A percentile compares a stretch with the other conserved stretches of the same genome.
phyloP scores from a whole-genome alignment of 352 stramenopile species.

The Phytophthora syringae region DNA sequence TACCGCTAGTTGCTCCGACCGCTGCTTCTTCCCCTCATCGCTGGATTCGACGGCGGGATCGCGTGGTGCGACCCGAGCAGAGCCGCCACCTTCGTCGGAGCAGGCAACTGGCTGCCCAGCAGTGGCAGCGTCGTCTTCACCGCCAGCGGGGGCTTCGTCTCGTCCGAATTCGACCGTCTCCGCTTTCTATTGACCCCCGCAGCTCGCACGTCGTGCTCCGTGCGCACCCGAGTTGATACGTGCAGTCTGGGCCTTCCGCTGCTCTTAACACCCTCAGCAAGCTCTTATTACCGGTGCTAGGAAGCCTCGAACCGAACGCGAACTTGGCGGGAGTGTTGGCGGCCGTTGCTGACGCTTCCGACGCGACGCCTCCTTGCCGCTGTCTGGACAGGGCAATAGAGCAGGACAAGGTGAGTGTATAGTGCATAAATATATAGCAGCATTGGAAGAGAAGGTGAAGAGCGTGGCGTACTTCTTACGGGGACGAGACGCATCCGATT shows the following conservation, averaged over 20 bases:
- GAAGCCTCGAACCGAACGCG: slow-evolving; percentile 39
- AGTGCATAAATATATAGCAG: not conserved
- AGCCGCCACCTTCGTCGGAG: slow-evolving; percentile 29
- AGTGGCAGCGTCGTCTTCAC: slow-evolving; percentile 18
- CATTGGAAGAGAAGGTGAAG: not conserved
- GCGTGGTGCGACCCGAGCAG: slow-evolving; percentile 14
- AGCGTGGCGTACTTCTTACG: slow-evolving; percentile 35
- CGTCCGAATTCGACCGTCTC: slow-evolving; percentile 26
- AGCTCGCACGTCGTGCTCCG: slow-evolving; percentile 2
- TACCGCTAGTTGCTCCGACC: not conserved
- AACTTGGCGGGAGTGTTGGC: slow-evolving; percentile 22
- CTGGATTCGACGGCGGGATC: slow-evolving; percentile 17
- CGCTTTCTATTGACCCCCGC: slow-evolving; percentile 12
- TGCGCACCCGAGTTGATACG: not conserved
- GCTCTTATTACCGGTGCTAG: slow-evolving; percentile 11
- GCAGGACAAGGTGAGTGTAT: not conserved
- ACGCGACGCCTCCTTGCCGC: slow-evolving; percentile 14
- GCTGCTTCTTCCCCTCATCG: slow-evolving; percentile 9
- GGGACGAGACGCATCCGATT: slow-evolving; percentile 19
- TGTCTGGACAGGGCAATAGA: slow-evolving; percentile 18
- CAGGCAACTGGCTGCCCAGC: slow-evolving; percentile 27
- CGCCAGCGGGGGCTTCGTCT: slow-evolving; percentile 17
- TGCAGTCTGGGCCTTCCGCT: slow-evolving; percentile 2
- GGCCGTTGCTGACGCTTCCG: not conserved
- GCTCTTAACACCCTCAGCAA: slow-evolving; percentile 11